Percentiles rank a stretch among this genome's conserved stretches.
Conservation (phyloP, 345 rosid genomes). For the Eucalyptus curtisii region DNA sequence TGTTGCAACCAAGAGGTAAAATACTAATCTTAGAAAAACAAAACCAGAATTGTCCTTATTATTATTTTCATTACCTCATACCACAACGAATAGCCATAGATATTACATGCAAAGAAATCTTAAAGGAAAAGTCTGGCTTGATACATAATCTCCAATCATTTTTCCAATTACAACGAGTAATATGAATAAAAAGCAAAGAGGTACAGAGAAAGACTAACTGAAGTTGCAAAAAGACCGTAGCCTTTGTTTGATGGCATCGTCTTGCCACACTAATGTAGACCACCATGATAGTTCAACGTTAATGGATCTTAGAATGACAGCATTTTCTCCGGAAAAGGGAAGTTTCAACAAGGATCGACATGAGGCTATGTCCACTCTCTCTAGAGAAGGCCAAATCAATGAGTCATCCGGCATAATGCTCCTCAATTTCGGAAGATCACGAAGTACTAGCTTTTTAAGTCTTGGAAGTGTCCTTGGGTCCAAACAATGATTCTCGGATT, state of each 20-base stretch:
- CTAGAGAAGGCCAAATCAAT: background rate
- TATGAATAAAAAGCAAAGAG: background rate
- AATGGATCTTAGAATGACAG: background rate
- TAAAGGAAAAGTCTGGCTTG: background rate
- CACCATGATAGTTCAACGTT: background rate
- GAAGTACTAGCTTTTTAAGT: background rate
- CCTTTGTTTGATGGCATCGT: background rate
- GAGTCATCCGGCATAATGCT: background rate
- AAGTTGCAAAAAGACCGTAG: background rate
- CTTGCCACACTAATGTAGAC: background rate
- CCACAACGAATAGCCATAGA: background rate
- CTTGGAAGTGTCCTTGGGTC: background rate
- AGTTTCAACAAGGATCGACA: background rate
- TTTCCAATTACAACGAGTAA: background rate
- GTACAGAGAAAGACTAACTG: background rate
- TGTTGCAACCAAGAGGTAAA: background rate
- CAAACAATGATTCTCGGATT: background rate
- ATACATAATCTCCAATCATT: too few species aligned
- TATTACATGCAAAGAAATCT: background rate
- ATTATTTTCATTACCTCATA: background rate
- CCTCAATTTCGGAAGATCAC: background rate
- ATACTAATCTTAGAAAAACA: background rate
- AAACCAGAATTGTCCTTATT: background rate
- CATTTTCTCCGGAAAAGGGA: background rate
- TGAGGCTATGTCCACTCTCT: background rate